phyloP scores from a whole-genome alignment of 1,284 basidiomycete species.

The Calocybe gambosa region DNA sequence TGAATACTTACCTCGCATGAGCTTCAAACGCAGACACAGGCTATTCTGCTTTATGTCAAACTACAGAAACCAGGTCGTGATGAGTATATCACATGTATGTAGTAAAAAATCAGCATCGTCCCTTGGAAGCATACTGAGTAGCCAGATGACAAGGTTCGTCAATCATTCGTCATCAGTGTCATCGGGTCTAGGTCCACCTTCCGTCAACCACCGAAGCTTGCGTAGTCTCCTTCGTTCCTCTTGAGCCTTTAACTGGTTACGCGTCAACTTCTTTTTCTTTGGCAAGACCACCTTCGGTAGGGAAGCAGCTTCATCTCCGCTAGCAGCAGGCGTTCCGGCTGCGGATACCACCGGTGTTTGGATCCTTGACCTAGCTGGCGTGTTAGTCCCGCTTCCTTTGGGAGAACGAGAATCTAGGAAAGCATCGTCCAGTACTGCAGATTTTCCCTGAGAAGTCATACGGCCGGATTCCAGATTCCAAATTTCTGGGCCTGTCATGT shows the following conservation, averaged over 20 bases:
- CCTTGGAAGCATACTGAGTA: background rate
- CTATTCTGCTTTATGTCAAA: background rate
- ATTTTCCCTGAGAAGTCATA: conserved; percentile 86
- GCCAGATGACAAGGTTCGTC: background rate
- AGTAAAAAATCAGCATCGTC: background rate
- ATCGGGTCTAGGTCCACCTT: conserved; percentile 76
- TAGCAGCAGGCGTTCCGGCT: conserved; percentile 63
- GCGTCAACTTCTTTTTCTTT: conserved; percentile 90
- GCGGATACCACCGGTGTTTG: conserved; percentile 61
- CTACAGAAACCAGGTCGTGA: background rate
- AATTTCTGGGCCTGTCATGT: conserved; percentile 63
- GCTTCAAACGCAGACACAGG: background rate
- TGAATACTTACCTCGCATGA: background rate
- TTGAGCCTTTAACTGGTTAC: conserved; percentile 86
- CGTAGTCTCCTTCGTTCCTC: conserved; percentile 77
- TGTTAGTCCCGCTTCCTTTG: conserved; percentile 65
- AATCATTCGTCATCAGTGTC: conserved; percentile 65
- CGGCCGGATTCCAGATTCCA: conserved; percentile 79
- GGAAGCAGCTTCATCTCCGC: conserved; percentile 54
- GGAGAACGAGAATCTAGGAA: conserved; percentile 57
- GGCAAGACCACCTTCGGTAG: conserved; percentile 38
- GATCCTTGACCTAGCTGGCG: conserved; percentile 57
- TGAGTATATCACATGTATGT: background rate
- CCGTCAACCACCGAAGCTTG: conserved; percentile 80
- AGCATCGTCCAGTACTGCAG: conserved; percentile 75